Evolutionary conservation across 202 grass and related monocot genomes (phyloP).

Genomic region (Carex arenaria): DNA sequence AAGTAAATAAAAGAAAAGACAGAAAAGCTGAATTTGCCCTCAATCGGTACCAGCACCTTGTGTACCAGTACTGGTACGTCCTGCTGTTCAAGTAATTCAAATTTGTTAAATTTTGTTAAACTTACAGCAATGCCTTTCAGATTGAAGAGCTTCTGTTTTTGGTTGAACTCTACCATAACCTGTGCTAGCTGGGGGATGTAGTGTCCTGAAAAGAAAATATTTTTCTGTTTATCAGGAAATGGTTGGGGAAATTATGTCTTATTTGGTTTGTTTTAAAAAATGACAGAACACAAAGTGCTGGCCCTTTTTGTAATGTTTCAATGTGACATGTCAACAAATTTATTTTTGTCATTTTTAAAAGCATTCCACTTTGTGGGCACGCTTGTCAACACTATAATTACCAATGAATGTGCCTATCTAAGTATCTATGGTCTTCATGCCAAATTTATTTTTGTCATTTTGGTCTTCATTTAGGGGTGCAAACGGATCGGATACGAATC

Average conservation of each 20-base stretch:
- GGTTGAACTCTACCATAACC: slow-evolving; percentile 72
- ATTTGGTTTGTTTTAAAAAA: not conserved
- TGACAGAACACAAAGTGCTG: not conserved
- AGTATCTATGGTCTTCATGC: not conserved
- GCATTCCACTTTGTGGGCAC: not conserved
- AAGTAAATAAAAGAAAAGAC: no score
- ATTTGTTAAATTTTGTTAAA: not conserved
- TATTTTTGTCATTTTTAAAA: not conserved
- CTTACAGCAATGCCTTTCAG: slow-evolving; percentile 89
- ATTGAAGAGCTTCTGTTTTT: slow-evolving; percentile 69
- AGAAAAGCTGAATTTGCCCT: no score
- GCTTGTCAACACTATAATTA: no score
- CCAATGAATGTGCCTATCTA: no score
- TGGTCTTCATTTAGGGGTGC: no score
- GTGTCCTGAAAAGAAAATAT: slow-evolving; percentile 46
- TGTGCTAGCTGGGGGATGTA: slow-evolving; percentile 93
- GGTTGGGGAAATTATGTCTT: not conserved
- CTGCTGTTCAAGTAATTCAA: slow-evolving; percentile 62
- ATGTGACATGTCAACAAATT: not conserved
- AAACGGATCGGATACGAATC: no score
- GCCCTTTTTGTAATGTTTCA: not conserved
- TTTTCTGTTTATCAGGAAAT: not conserved
- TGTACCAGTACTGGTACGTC: no score
- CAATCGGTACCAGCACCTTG: no score
- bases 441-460: no score